Conservation (phyloP, 1,284 basidiomycete genomes). For the Mycena sp. region DNA sequence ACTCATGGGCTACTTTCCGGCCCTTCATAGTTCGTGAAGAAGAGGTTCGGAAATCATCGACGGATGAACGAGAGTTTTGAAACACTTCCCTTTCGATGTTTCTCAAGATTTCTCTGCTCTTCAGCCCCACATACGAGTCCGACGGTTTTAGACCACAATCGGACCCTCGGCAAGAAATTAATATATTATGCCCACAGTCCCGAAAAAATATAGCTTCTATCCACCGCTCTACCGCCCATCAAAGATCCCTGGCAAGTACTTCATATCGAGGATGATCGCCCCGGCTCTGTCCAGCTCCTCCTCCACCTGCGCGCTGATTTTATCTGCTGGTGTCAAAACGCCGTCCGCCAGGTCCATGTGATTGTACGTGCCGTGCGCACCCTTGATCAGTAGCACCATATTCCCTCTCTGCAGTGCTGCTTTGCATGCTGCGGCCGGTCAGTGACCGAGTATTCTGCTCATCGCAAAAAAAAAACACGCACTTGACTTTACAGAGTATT, state of each 20-base stretch:
- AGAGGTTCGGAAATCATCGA: too few species aligned
- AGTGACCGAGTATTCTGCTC: background rate
- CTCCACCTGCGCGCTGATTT: constrained; percentile 67
- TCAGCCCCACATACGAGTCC: too few species aligned
- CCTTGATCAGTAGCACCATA: constrained; percentile 67
- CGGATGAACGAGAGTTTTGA: too few species aligned
- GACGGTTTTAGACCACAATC: too few species aligned
- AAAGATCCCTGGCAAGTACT: constrained; percentile 66
- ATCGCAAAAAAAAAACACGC: constrained; percentile 13
- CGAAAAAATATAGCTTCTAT: too few species aligned
- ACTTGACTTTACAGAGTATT: constrained; percentile 70
- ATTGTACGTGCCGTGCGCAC: constrained; percentile 73
- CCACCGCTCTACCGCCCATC: constrained; percentile 49
- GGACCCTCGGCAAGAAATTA: too few species aligned
- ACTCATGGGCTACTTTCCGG: too few species aligned
- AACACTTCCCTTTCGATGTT: too few species aligned
- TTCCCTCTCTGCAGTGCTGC: constrained; percentile 71
- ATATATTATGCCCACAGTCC: too few species aligned
- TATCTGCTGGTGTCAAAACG: constrained; percentile 59
- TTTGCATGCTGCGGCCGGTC: constrained; percentile 50
- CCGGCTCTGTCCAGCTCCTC: constrained; percentile 72
- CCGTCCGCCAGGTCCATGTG: constrained; percentile 66
- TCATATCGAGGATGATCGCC: constrained; percentile 70
- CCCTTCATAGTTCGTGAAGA: too few species aligned
- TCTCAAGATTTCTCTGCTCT: too few species aligned